A percentile compares a stretch with the other conserved stretches of the same genome.
phyloP scores from a whole-genome alignment of 2,329 filamentous ascomycete genomes.

The Hymenoscyphus albidus region DNA sequence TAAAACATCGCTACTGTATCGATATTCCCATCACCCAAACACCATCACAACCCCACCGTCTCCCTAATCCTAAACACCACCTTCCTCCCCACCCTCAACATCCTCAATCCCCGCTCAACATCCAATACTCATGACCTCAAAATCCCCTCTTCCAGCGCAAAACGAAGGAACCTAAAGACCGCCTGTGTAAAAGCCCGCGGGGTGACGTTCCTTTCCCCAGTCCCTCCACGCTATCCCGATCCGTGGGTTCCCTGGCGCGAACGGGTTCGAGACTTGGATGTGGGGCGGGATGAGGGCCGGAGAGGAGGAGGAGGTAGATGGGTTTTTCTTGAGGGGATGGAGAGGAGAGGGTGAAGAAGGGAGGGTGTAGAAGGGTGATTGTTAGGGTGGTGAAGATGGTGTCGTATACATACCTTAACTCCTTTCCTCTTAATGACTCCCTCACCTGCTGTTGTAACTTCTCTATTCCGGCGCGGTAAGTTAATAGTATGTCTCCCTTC shows the following conservation, averaged over 20 bases:
- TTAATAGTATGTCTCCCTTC: constrained; percentile 49
- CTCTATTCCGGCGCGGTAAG: constrained; percentile 49
- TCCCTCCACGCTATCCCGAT: not conserved
- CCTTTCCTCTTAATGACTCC: constrained; percentile 12
- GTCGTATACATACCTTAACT: constrained; percentile 24
- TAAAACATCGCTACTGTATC: too few species aligned
- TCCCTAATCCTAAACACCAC: constrained; percentile 49
- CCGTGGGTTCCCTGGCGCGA: constrained; percentile 6
- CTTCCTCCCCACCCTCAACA: constrained; percentile 56
- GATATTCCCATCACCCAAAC: too few species aligned
- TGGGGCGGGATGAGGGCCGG: not conserved
- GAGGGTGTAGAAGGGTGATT: constrained; percentile 9
- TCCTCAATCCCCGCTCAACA: constrained; percentile 48
- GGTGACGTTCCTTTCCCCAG: not conserved
- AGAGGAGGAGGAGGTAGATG: not conserved
- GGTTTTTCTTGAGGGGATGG: not conserved
- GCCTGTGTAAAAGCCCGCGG: constrained; percentile 16
- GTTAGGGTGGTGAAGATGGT: constrained; percentile 22
- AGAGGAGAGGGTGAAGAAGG: not conserved
- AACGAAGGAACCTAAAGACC: constrained; percentile 28
- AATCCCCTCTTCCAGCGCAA: constrained; percentile 47
- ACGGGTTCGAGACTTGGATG: not conserved
- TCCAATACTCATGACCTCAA: constrained; percentile 48
- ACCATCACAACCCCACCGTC: constrained; percentile 15
- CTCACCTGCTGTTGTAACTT: constrained; percentile 33